phyloP scores from a whole-genome alignment of 768 basidiomycete species.

The Podaxis sp. region DNA sequence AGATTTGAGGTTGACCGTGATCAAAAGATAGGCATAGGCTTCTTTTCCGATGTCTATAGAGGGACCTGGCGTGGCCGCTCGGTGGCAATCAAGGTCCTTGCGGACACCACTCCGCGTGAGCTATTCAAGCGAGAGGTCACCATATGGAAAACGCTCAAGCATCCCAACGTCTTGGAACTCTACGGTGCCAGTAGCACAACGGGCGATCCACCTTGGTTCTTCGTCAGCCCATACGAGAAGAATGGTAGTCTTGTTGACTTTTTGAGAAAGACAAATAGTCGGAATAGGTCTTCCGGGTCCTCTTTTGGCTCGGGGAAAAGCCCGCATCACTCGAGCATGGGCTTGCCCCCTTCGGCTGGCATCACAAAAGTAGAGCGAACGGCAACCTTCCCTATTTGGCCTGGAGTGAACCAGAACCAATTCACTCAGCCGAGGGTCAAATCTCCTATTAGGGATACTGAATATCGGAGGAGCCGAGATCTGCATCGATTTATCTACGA shows the following conservation, averaged over 20 bases:
- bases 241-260: constrained; percentile 65
- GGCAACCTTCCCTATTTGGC: constrained; percentile 10
- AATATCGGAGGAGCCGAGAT: constrained; percentile 35
- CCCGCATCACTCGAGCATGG: neutral
- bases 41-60: constrained; percentile 77
- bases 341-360: neutral
- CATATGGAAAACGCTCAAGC: constrained; percentile 69
- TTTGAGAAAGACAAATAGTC: constrained; percentile 25
- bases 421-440: neutral
- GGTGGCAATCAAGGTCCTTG: constrained; percentile 75
- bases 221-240: constrained; percentile 72
- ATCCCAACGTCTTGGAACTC: constrained; percentile 72
- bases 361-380: neutral
- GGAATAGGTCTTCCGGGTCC: constrained; percentile 6
- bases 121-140: constrained; percentile 72
- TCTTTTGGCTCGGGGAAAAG: constrained; percentile 1
- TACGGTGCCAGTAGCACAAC: constrained; percentile 75
- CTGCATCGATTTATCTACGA: constrained; percentile 65
- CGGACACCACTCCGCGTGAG: constrained; percentile 54
- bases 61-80: constrained; percentile 66
- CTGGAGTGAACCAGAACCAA: constrained; percentile 7
- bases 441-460: neutral
- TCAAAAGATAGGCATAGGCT: constrained; percentile 67
- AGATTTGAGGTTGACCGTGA: constrained; percentile 64
- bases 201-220: constrained; percentile 69